phyloP scores from a whole-genome alignment of 78 protist species.

The Capsaspora owczarzaki region DNA sequence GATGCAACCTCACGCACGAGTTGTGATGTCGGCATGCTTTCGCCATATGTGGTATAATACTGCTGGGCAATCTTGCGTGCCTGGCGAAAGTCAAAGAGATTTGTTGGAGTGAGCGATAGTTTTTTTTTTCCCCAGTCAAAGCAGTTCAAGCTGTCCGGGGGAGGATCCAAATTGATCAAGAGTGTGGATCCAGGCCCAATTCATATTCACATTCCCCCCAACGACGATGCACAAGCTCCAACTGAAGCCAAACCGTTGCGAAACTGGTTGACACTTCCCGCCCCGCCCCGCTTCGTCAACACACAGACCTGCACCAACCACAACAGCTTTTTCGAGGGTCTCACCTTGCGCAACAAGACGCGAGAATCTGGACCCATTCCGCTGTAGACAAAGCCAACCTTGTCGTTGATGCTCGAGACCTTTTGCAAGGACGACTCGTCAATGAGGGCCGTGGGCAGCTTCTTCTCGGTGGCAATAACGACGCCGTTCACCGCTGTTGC shows the following conservation, averaged over 20 bases:
- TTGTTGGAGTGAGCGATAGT: too few relatives aligned
- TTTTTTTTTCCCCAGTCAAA: too few relatives aligned
- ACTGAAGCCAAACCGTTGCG: neutral
- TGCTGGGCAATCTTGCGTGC: constrained; percentile 87
- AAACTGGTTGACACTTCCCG: neutral
- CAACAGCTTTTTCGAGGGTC: neutral
- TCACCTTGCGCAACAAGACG: constrained; percentile 27
- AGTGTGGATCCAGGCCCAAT: too few relatives aligned
- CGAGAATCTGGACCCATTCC: constrained; percentile 96
- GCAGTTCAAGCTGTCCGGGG: too few relatives aligned
- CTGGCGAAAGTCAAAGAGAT: too few relatives aligned
- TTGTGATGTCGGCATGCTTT: constrained; percentile 69
- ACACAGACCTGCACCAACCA: neutral
- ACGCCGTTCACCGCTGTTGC: constrained; percentile 95
- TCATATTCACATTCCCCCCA: too few relatives aligned
- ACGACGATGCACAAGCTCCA: too few relatives aligned
- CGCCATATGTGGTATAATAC: constrained; percentile 70
- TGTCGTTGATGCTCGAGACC: constrained; percentile 58
- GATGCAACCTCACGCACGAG: constrained; percentile 91
- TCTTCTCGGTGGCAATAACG: constrained; percentile 97
- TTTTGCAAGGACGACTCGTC: constrained; percentile 80
- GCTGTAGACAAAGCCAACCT: constrained; percentile 84
- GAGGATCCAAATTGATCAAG: too few relatives aligned
- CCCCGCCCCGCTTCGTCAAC: neutral
- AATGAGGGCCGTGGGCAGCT: constrained; percentile 68